A percentile compares a stretch with the other conserved stretches of the same genome.
These are phyloP conservation scores for Penicillium crystallinum DNA, from an alignment of 495 filamentous ascomycete species.

Conservation along the genomic window DNA sequence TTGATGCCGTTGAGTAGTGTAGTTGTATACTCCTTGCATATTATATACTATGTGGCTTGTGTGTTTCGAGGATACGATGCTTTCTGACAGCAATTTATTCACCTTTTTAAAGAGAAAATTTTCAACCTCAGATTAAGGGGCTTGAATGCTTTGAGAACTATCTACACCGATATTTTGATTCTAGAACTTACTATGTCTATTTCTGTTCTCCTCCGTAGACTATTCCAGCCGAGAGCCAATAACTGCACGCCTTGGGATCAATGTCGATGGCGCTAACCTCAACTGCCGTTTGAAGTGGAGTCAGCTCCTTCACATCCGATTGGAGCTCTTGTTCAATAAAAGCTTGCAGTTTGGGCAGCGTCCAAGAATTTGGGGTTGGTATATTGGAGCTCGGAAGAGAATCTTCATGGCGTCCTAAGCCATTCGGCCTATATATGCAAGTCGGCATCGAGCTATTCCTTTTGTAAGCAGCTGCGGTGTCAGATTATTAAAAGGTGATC, in stretches of 20 bases:
- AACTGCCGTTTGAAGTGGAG: not conserved
- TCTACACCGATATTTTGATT: not conserved
- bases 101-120: not conserved
- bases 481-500: too few relatives aligned
- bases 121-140: not conserved
- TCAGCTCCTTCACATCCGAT: not conserved
- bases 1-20: not conserved
- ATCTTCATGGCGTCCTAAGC: too few relatives aligned
- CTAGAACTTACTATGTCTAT: constrained; percentile 4
- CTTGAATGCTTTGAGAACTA: not conserved
- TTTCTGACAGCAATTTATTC: not conserved
- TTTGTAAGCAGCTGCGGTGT: too few relatives aligned
- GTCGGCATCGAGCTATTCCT: too few relatives aligned
- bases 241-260: not conserved
- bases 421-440: too few relatives aligned
- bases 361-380: too few relatives aligned
- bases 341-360: not conserved
- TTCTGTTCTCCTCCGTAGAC: not conserved
- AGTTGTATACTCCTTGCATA: not conserved
- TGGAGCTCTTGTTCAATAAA: not conserved
- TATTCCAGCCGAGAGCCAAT: constrained; percentile 1
- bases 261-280: not conserved
- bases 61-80: not conserved
- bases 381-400: too few relatives aligned
- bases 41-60: not conserved